Evolutionary conservation across 1,284 basidiomycete genomes (phyloP).

Genomic region (Exsudoporus floridanus): DNA sequence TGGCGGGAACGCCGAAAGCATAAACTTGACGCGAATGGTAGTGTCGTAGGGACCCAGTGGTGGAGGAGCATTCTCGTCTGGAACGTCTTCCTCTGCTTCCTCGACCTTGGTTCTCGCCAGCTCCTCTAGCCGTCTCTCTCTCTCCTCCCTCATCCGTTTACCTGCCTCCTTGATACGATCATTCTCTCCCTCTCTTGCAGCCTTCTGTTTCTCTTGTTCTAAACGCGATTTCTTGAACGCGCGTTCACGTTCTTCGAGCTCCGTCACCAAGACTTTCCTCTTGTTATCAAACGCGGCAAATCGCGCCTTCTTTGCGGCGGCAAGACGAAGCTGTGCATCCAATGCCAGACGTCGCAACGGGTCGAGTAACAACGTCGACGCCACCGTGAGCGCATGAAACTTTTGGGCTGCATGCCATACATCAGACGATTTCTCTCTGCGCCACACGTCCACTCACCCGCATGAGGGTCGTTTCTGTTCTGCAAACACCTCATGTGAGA

Average conservation of each 20-base stretch:
- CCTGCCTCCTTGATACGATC: slow-evolving; percentile 82
- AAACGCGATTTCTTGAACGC: slow-evolving; percentile 68
- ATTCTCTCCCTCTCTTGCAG: slow-evolving; percentile 58
- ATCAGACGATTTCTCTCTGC: neutral
- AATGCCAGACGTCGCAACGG: slow-evolving; percentile 80
- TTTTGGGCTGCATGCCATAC: slow-evolving; percentile 55
- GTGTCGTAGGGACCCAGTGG: slow-evolving; percentile 64
- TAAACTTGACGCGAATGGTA: slow-evolving; percentile 69
- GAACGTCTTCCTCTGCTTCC: slow-evolving; percentile 43
- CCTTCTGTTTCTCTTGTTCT: slow-evolving; percentile 60
- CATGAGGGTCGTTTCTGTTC: slow-evolving; percentile 80
- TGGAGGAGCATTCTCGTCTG: slow-evolving; percentile 50
- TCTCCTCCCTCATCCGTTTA: slow-evolving; percentile 66
- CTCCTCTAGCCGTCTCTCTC: slow-evolving; percentile 51
- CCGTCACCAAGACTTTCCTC: slow-evolving; percentile 78
- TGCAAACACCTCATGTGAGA: slow-evolving; percentile 33
- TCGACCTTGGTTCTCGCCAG: slow-evolving; percentile 42
- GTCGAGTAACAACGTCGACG: slow-evolving; percentile 84
- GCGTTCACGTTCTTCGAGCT: slow-evolving; percentile 80
- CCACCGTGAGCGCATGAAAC: slow-evolving; percentile 85
- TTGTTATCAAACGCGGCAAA: slow-evolving; percentile 78
- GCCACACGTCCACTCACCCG: slow-evolving; percentile 44
- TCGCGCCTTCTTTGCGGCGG: slow-evolving; percentile 69
- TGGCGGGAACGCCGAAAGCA: slow-evolving; percentile 53
- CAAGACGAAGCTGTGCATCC: slow-evolving; percentile 75